Evolutionary conservation across 352 stramenopile species (phyloP).

Genomic region (Phytopythium oedochilum): DNA sequence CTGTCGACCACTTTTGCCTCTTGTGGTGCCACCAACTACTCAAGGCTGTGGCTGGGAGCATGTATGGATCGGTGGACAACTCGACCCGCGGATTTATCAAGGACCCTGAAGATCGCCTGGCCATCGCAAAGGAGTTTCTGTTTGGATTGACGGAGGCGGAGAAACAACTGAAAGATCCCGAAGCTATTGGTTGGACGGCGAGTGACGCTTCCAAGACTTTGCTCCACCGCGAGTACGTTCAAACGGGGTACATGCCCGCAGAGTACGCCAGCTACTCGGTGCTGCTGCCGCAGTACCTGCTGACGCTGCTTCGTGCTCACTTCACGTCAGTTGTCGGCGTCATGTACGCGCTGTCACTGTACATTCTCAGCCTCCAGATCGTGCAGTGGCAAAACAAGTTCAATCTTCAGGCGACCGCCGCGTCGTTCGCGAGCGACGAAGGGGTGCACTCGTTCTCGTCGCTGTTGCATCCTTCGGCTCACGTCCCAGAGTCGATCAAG

Average conservation of each 20-base stretch:
- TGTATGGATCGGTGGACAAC: slow-evolving; percentile 56
- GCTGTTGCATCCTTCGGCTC: slow-evolving; percentile 46
- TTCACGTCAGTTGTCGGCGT: slow-evolving; percentile 44
- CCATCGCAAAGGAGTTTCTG: slow-evolving; percentile 35
- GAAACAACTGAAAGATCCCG: not conserved
- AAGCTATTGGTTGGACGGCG: not conserved
- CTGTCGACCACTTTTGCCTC: slow-evolving; percentile 80
- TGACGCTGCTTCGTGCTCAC: slow-evolving; percentile 43
- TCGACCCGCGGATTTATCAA: slow-evolving; percentile 38
- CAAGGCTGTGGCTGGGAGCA: slow-evolving; percentile 47
- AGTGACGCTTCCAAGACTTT: not conserved
- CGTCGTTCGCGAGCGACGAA: not conserved
- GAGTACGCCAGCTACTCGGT: slow-evolving; percentile 45
- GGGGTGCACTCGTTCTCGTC: slow-evolving; percentile 46
- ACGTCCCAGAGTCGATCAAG: slow-evolving; percentile 35
- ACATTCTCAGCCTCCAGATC: slow-evolving; percentile 64
- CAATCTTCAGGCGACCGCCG: slow-evolving; percentile 25
- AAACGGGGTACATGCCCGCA: slow-evolving; percentile 40
- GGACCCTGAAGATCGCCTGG: slow-evolving; percentile 31
- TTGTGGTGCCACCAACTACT: slow-evolving; percentile 85
- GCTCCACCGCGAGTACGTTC: slow-evolving; percentile 42
- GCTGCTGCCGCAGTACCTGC: slow-evolving; percentile 39
- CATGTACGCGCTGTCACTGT: slow-evolving; percentile 59
- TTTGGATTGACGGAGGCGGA: slow-evolving; percentile 12
- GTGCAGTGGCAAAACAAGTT: slow-evolving; percentile 67